Evolutionary conservation across 2,329 filamentous ascomycete species (phyloP).

Genomic region (Penicillium decumbens): DNA sequence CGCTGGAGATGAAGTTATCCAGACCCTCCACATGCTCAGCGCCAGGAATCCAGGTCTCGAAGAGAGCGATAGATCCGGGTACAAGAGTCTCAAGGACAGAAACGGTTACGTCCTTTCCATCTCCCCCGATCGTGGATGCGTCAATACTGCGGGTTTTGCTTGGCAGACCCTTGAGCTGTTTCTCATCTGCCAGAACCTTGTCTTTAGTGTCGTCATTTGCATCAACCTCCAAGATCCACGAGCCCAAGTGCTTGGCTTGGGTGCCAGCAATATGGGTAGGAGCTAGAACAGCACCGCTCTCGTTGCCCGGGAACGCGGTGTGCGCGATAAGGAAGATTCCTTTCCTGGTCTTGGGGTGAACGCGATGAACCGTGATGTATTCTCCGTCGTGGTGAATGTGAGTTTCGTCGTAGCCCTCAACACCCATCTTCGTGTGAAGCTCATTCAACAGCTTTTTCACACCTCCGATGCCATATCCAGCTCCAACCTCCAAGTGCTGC

Average conservation of each 20-base stretch:
- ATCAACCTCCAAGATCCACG: slow-evolving; percentile 89
- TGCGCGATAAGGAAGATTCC: slow-evolving; percentile 95
- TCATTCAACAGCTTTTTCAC: slow-evolving; percentile 91
- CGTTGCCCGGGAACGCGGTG: slow-evolving; percentile 88
- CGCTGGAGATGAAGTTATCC: slow-evolving; percentile 79
- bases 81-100: slow-evolving; percentile 78
- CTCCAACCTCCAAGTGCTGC: slow-evolving; percentile 52
- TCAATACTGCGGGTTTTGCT: slow-evolving; percentile 71
- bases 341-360: slow-evolving; percentile 86
- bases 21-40: slow-evolving; percentile 79
- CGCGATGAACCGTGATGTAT: slow-evolving; percentile 92
- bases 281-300: slow-evolving; percentile 73
- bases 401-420: slow-evolving; percentile 88
- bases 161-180: slow-evolving; percentile 73
- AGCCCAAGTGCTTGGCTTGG: slow-evolving; percentile 77
- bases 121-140: slow-evolving; percentile 67
- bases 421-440: slow-evolving; percentile 92
- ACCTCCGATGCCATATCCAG: slow-evolving; percentile 76
- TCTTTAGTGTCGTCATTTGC: slow-evolving; percentile 64
- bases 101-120: slow-evolving; percentile 70
- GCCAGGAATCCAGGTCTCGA: slow-evolving; percentile 91
- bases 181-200: slow-evolving; percentile 62
- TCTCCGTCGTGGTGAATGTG: slow-evolving; percentile 95
- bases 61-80: slow-evolving; percentile 88
- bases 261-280: slow-evolving; percentile 79